phyloP scores from a whole-genome alignment of 148 eudicot species.

The Mesembryanthemum crystallinum region DNA sequence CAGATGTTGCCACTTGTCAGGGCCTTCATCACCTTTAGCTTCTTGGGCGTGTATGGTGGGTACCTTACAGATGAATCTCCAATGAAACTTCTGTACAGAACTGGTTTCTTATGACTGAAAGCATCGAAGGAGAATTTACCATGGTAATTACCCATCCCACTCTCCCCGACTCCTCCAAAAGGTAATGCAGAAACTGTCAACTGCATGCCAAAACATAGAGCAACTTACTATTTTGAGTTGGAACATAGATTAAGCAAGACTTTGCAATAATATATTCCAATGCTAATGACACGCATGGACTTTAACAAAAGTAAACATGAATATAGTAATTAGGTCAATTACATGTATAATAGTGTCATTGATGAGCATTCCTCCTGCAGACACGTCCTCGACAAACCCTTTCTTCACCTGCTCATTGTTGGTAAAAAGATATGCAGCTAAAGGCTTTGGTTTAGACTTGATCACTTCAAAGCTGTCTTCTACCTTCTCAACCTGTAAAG shows the following conservation, averaged over 20 bases:
- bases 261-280: no score
- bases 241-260: not conserved
- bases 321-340: not conserved
- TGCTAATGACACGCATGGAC: not conserved
- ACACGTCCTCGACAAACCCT: slow-evolving; percentile 40
- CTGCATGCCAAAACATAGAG: slow-evolving; percentile 24
- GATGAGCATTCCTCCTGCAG: slow-evolving; percentile 64
- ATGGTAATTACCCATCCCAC: slow-evolving; percentile 74
- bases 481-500: slow-evolving; percentile 48
- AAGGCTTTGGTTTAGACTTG: slow-evolving; percentile 61
- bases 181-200: slow-evolving; percentile 48
- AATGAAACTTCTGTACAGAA: slow-evolving; percentile 45
- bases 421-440: slow-evolving; percentile 74
- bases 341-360: slow-evolving; percentile 70
- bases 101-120: slow-evolving; percentile 70
- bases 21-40: slow-evolving; percentile 45
- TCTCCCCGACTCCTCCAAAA: slow-evolving; percentile 85
- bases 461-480: slow-evolving; percentile 55
- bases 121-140: slow-evolving; percentile 70
- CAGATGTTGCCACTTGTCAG: slow-evolving; percentile 39
- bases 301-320: not conserved
- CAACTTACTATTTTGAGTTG: not conserved
- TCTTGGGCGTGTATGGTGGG: slow-evolving; percentile 56
- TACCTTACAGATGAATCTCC: slow-evolving; percentile 54
- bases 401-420: slow-evolving; percentile 49